Base-by-base conservation (phyloP, 1,284 basidiomycete species). In the Lentinula novae-zelandiae region DNA sequence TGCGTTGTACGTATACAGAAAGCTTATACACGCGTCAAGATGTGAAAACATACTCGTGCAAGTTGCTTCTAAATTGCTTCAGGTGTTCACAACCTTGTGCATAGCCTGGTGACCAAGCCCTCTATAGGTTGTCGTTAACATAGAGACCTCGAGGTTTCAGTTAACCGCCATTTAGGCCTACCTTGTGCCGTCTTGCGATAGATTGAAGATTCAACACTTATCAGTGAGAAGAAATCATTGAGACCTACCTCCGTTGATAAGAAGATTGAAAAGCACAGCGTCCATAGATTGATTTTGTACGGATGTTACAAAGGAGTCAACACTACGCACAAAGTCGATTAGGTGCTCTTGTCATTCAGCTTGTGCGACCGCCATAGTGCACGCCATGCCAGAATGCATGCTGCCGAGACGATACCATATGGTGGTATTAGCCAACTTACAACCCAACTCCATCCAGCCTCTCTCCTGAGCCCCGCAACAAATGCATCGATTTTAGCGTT, bases 361-460 rank as follows among this genome's bases (percentile, higher is more conserved):
- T 42, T 58, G 20, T 33, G 22, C 17, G 22, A 39, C 36, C 57
- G 48, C 60, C 61, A 56, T 3, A 62, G 15, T 40, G 50, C 51
- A 27, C 57, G 56, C 51, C 57, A 62, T 9, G 61, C 57, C 31
- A 64, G 49, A 34, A 59, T 57, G 22, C 58, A 62, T 8, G 42
- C 53, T 0, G 77, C 81, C 1, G 74, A 74, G 2, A 79, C 39
- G 3, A 87, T 40, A 1, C 90, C 93, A 15, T 86, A 69, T 0
- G 93, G 95, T 1, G 96, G 96, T 12, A 92, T 63, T 15, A 97
- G 66, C 93, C 95, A 98, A 66, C 84, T 87, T 5, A 94, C 33
- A 49, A 85, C 72, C 84, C 87, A 93, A 55, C 80, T 69, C 79
- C 85, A 87, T 40, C 89, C 83, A 3, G 79, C 76, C 17, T 82